Percentiles rank a stretch among this genome's conserved stretches.
phyloP scores from a whole-genome alignment of 192 early-diverging fungal genomes.

The Kickxella alabastrina region DNA sequence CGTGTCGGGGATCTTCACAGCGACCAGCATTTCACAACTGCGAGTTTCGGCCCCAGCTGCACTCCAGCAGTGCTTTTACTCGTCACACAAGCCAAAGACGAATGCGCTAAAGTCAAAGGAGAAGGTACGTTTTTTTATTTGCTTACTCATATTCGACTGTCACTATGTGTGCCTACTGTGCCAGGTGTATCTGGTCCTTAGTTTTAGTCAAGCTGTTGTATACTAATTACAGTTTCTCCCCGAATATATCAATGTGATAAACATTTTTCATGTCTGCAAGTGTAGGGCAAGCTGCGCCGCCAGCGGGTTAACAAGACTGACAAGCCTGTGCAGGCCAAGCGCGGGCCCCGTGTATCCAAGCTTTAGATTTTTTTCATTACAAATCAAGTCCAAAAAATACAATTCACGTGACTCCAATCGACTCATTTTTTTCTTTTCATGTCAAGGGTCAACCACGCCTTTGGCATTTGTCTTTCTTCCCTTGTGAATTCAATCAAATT shows the following conservation, averaged over 20 bases:
- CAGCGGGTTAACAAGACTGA: slow-evolving; percentile 43
- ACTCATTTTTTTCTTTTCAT: background rate
- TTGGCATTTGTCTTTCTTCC: background rate
- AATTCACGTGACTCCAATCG: background rate
- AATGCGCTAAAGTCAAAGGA: slow-evolving; percentile 34
- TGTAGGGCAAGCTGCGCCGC: slow-evolving; percentile 44
- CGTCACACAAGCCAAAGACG: slow-evolving; percentile 18
- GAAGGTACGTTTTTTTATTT: slow-evolving; percentile 29
- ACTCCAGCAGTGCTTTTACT: background rate
- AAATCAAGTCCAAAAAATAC: no score
- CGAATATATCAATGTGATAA: no score
- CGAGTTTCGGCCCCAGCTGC: background rate
- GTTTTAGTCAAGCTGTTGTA: no score
- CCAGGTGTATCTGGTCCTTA: no score
- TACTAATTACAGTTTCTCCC: no score
- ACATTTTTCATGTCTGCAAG: background rate
- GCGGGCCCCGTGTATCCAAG: slow-evolving; percentile 36
- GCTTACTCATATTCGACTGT: no score
- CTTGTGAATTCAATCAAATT: no score
- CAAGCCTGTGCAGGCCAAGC: slow-evolving; percentile 39
- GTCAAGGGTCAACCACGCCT: no score
- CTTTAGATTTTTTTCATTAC: slow-evolving; percentile 9
- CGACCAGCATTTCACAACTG: background rate
- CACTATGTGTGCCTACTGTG: no score
- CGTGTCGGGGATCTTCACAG: background rate